phyloP scores from a whole-genome alignment of 2,329 filamentous ascomycete genomes.

The Diaporthe sp. region DNA sequence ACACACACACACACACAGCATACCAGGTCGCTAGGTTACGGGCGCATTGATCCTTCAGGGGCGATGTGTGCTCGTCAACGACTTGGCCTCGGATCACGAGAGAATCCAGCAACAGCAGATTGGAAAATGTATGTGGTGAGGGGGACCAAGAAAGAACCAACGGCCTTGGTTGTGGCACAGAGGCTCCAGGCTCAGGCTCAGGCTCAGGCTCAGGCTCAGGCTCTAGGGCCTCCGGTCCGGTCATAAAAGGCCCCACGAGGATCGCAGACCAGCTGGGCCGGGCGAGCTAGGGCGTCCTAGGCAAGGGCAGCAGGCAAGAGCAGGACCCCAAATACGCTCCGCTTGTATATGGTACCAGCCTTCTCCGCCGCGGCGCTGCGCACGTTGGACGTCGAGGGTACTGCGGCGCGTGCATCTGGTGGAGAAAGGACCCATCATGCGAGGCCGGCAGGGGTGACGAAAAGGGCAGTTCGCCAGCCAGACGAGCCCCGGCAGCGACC shows the following conservation, averaged over 20 bases:
- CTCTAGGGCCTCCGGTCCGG: conserved; percentile 7
- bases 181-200: background rate
- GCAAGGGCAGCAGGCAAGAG: background rate
- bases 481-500: background rate
- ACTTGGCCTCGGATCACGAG: conserved; percentile 1
- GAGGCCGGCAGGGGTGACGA: conserved; percentile 16
- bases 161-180: conserved; percentile 13
- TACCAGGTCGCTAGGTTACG: background rate
- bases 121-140: background rate
- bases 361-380: background rate
- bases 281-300: conserved; percentile 14
- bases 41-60: conserved; percentile 5
- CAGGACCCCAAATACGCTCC: background rate
- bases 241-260: conserved; percentile 3
- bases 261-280: conserved; percentile 17
- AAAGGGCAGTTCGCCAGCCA: conserved; percentile 25
- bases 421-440: conserved; percentile 21
- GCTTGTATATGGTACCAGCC: background rate
- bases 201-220: background rate
- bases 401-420: background rate
- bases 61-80: background rate
- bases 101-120: conserved; percentile 13
- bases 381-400: background rate
- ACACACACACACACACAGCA: background rate
- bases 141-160: background rate